These are phyloP conservation scores for Parmelia sp. DNA, from an alignment of 495 filamentous ascomycete genomes.

Conservation along the genomic window DNA sequence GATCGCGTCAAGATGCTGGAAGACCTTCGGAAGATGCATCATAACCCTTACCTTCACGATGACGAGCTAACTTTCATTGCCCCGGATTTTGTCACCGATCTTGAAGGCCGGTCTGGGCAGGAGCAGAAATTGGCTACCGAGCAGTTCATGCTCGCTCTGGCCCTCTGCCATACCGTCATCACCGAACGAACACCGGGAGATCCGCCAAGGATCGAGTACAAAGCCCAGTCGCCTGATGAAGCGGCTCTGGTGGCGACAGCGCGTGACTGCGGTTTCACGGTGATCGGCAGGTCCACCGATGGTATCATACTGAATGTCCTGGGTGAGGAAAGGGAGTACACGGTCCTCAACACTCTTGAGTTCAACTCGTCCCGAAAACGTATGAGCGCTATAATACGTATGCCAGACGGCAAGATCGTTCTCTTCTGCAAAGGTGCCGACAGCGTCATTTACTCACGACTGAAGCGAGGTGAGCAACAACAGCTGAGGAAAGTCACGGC, in stretches of 20 bases:
- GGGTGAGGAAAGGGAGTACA: constrained; percentile 76
- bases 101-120: constrained; percentile 67
- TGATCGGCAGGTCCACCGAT: constrained; percentile 71
- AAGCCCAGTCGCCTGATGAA: constrained; percentile 96
- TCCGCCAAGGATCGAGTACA: constrained; percentile 86
- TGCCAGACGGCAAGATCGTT: constrained; percentile 88
- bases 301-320: constrained; percentile 79
- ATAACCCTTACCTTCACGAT: constrained; percentile 87
- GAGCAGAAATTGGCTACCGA: constrained; percentile 71
- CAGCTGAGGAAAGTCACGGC: constrained; percentile 79
- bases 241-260: constrained; percentile 92
- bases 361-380: constrained; percentile 96
- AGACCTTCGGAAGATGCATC: constrained; percentile 65
- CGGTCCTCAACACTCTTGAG: constrained; percentile 89
- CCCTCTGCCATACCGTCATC: constrained; percentile 94
- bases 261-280: constrained; percentile 92
- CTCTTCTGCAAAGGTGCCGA: constrained; percentile 98
- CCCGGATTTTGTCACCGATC: constrained; percentile 76
- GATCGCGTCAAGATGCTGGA: constrained; percentile 67
- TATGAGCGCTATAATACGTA: constrained; percentile 96
- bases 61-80: constrained; percentile 89
- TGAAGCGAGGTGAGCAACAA: constrained; percentile 76
- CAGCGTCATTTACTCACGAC: constrained; percentile 91
- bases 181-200: constrained; percentile 83
- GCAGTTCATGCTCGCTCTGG: constrained; percentile 91